Base-by-base conservation (phyloP, 2,329 filamentous ascomycete genomes). In the Talaromyces funiculosus region DNA sequence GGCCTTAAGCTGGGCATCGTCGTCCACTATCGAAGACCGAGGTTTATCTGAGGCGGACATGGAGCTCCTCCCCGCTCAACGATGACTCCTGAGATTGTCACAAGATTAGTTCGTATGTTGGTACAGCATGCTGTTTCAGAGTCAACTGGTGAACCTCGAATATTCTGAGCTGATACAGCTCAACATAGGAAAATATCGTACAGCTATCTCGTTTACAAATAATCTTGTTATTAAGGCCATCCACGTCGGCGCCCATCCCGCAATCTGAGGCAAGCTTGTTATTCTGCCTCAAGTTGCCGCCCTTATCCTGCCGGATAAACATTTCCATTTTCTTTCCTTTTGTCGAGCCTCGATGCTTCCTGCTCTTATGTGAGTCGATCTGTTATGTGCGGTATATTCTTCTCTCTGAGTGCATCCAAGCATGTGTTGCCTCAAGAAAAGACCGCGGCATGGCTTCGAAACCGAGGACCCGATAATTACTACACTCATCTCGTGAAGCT, bases 381-480 rank as follows among this genome's bases (percentile, higher is more conserved):
- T 66, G 68, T 62, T 62, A 77, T 79, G 77, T 79, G 75, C 74
- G 82, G 81, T 66, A 83, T 83, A 63, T 82, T 79, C 70, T 81
- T 79, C 69, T 81, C 79, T 18, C 70, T 82, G 64, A 75, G 75
- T 64, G 67, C 70, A 38, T 64, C 64, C 26, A 62, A 57, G 24
- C 61, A 67, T 57, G 67, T 71, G 43, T 60, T 67, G 55, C 72
- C 73, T 29, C 70, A 69, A 54, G 67, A 71, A 51, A 68, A 74
- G 53, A 73, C 74, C 10, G 66, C 66, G 37, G 45, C 64, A 35
- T 65, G 75, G 22, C 69, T 81, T 10, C 65, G 67, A 45, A 73
- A 72, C 37, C 73, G 78, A 65, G 78, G 78, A 4, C 78, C 78
- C 10, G 78, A 81, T 67, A 76, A 75, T 64, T 71, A 72, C 60